Percentiles rank a stretch among this genome's conserved stretches.
Conservation (phyloP, 257 asterid species). For the Penstemon barbatus region DNA sequence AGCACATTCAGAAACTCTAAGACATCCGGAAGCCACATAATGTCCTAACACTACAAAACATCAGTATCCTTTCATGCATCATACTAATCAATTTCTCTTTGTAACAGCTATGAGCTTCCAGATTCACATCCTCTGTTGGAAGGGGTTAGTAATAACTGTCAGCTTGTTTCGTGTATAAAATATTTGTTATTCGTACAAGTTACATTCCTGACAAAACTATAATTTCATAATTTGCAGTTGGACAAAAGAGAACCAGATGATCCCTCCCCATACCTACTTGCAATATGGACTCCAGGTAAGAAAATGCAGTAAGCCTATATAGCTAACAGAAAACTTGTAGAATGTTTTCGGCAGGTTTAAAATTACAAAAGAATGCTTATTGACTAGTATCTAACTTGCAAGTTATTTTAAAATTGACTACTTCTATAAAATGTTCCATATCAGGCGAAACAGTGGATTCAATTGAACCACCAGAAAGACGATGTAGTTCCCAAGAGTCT, state of each 20-base stretch:
- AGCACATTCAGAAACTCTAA: neutral
- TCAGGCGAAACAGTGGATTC: conserved; percentile 90
- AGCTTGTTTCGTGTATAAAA: conserved; percentile 17
- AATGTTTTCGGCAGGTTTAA: conserved; percentile 11
- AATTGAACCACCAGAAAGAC: conserved; percentile 79
- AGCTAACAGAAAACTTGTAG: neutral
- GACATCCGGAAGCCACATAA: neutral
- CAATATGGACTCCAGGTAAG: conserved; percentile 98
- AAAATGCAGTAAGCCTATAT: conserved; percentile 4
- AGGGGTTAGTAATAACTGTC: conserved; percentile 59
- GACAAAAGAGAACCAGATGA: conserved; percentile 92
- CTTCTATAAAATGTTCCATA: neutral
- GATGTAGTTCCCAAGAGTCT: conserved; percentile 65
- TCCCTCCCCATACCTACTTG: conserved; percentile 89
- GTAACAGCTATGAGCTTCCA: conserved; percentile 89
- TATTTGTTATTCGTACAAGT: conserved; percentile 14
- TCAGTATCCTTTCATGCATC: conserved; percentile 6
- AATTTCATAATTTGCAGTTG: conserved; percentile 54
- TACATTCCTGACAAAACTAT: conserved; percentile 20
- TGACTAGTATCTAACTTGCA: neutral
- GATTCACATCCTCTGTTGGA: conserved; percentile 83
- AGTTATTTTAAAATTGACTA: neutral
- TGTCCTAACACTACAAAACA: conserved; percentile 2
- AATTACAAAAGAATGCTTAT: conserved; percentile 5
- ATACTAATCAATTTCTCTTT: conserved; percentile 34